Evolutionary conservation across 2,329 filamentous ascomycete species (phyloP), one percentile per base, ranked within the genome.

Genomic region (Didymella exigua): DNA sequence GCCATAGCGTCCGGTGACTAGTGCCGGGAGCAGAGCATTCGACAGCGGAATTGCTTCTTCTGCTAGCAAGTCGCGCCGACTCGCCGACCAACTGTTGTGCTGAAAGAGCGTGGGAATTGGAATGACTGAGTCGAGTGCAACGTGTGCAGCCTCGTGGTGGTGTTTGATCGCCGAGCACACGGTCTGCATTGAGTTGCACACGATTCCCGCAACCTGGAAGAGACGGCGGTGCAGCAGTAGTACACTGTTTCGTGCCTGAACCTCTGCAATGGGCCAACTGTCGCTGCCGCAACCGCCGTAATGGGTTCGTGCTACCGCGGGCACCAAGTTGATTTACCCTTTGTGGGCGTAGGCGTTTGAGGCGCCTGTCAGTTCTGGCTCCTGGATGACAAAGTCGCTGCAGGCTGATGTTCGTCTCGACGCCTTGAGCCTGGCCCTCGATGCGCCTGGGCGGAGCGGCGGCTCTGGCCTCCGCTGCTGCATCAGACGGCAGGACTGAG

Each of bases 141-240:
- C 41, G 36, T 51, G 54, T 58, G 60, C 55, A 62, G 60, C 60
- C 54, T 60, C 57, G 47, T 53, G 47, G 51, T 50, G 29, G 49
- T 36, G 57, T 52, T 42, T 61, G 62, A 66, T 68, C 65, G 67
- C 58, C 67, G 62, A 68, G 29, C 40, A 58, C 37, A 50, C 59
- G 29, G 56, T 48, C 56, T 62, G 58, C 55, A 60, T 38, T 38
- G 45, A 42, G 52, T 36, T 34, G 42, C 24, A 56, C 54, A 41
- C 19, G 38, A 51, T 50, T 49, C 60, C 56, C 54, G 46, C 41
- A 31, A 49, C 55, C 55, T 56, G 53, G 59, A 59, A 42, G 43
- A 49, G 50, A 55, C 42, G 31, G 37, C 34, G 33, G 43, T 57
- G 61, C 56, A 65, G 52, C 41, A 53, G 40, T 41, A 48, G 53